These are phyloP conservation scores for Nicotiana obtusifolia DNA, from an alignment of 257 asterid species.

Conservation along the genomic window DNA sequence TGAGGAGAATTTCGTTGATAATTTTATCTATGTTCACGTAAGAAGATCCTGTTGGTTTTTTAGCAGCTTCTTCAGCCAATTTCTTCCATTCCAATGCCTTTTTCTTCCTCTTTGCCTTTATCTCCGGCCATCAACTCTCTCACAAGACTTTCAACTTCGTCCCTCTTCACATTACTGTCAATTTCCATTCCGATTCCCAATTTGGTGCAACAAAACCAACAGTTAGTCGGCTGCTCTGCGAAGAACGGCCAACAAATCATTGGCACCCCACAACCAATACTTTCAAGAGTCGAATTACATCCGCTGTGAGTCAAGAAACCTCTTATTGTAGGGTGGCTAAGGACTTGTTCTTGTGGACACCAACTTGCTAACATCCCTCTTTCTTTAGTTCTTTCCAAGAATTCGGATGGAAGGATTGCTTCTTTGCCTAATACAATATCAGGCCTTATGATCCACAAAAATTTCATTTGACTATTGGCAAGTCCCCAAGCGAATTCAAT, in stretches of 20 bases:
- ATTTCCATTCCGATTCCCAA: constrained; percentile 50
- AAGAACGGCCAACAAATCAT: constrained; percentile 66
- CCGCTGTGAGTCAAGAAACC: constrained; percentile 59
- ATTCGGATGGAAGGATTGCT: constrained; percentile 26
- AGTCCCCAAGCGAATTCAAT: constrained; percentile 59
- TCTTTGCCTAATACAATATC: constrained; percentile 38
- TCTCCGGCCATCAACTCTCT: constrained; percentile 34
- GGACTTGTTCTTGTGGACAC: constrained; percentile 57
- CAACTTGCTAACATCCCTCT: constrained; percentile 36
- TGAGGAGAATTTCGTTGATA: constrained; percentile 19
- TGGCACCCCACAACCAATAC: constrained; percentile 38
- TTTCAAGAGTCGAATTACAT: constrained; percentile 50
- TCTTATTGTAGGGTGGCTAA: constrained; percentile 36
- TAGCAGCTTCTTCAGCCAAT: constrained; percentile 22
- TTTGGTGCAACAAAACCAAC: constrained; percentile 34
- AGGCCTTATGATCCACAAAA: constrained; percentile 52
- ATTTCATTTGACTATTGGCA: constrained; percentile 29
- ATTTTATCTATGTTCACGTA: constrained; percentile 27
- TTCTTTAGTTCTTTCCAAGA: constrained; percentile 25
- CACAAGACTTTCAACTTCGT: constrained; percentile 35
- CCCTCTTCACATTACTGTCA: constrained; percentile 38
- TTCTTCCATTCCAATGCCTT: constrained; percentile 31
- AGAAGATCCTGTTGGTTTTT: constrained; percentile 16
- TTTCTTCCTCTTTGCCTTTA: constrained; percentile 27
- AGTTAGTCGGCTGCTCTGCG: constrained; percentile 50